phyloP scores from a whole-genome alignment of 2,329 filamentous ascomycete species.

The Claviceps capensis region DNA sequence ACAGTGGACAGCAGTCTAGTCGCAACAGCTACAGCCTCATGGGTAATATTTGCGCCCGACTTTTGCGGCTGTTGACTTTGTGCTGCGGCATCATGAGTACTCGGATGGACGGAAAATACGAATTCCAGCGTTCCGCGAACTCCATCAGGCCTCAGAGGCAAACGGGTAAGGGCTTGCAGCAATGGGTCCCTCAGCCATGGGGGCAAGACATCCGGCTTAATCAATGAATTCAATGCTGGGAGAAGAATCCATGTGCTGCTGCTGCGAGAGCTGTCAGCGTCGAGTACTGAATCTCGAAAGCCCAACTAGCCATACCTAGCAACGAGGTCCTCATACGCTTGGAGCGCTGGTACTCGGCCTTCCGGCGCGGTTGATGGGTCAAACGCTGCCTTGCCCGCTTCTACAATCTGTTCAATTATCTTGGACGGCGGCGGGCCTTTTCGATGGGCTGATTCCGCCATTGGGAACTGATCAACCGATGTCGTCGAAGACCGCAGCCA shows the following conservation, averaged over 20 bases:
- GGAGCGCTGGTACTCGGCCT: constrained; percentile 20
- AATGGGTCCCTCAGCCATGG: constrained; percentile 45
- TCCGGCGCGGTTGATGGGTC: constrained; percentile 25
- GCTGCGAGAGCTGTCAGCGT: constrained; percentile 11
- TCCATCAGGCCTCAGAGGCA: constrained; percentile 49
- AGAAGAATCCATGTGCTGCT: constrained; percentile 38
- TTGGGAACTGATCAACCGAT: constrained; percentile 4
- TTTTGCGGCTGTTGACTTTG: constrained; percentile 34
- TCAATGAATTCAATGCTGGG: constrained; percentile 46
- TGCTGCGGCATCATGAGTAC: constrained; percentile 26
- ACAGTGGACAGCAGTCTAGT: constrained; percentile 47
- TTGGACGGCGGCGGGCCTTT: constrained; percentile 13
- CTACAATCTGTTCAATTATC: constrained; percentile 21
- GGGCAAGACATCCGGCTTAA: constrained; percentile 46
- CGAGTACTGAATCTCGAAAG: not conserved
- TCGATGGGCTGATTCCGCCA: constrained; percentile 15
- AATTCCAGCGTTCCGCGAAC: constrained; percentile 58
- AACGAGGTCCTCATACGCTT: constrained; percentile 33
- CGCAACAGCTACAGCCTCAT: constrained; percentile 52
- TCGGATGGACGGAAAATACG: constrained; percentile 53
- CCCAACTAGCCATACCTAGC: constrained; percentile 26
- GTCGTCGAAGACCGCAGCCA: not conserved
- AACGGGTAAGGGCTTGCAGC: constrained; percentile 40
- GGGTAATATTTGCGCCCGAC: constrained; percentile 49
- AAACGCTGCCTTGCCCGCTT: constrained; percentile 34